phyloP scores from a whole-genome alignment of 2,329 filamentous ascomycete species.

The Aspergillus quadricinctus region DNA sequence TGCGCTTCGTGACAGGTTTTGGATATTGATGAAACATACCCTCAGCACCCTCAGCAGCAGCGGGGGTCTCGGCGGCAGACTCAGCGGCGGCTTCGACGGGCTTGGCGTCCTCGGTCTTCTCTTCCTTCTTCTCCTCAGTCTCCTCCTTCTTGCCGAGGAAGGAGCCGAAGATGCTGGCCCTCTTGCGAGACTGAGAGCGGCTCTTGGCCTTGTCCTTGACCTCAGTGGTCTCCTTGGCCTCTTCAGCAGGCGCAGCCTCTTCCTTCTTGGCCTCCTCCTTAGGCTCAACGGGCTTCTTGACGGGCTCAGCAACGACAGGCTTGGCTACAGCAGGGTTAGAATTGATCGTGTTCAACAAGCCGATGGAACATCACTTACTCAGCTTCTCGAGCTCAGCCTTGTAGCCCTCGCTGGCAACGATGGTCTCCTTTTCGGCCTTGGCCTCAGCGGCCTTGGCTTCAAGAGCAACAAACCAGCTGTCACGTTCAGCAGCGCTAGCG shows the following conservation, averaged over 20 bases:
- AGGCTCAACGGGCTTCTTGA: slow-evolving; percentile 19
- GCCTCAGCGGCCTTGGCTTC: slow-evolving; percentile 81
- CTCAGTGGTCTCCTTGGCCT: slow-evolving; percentile 36
- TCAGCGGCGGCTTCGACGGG: slow-evolving; percentile 39
- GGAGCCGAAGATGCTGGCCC: slow-evolving; percentile 39
- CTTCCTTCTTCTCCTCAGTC: slow-evolving; percentile 39
- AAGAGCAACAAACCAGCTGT: slow-evolving; percentile 84
- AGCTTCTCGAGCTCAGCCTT: slow-evolving; percentile 76
- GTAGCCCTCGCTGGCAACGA: slow-evolving; percentile 79
- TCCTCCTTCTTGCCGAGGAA: slow-evolving; percentile 61
- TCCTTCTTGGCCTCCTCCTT: slow-evolving; percentile 36
- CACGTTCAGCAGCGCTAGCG: slow-evolving; percentile 66
- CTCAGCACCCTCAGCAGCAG: slow-evolving; percentile 14
- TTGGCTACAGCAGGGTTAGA: slow-evolving; percentile 29
- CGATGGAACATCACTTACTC: slow-evolving; percentile 42
- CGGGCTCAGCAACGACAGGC: slow-evolving; percentile 22
- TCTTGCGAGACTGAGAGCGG: slow-evolving; percentile 57
- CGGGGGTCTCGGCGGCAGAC: slow-evolving; percentile 44
- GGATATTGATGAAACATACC: slow-evolving; percentile 10
- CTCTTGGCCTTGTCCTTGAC: slow-evolving; percentile 50
- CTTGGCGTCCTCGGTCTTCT: slow-evolving; percentile 37
- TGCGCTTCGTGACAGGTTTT: background rate
- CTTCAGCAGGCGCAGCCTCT: slow-evolving; percentile 42
- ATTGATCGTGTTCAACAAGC: background rate
- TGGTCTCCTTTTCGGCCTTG: slow-evolving; percentile 69